Evolutionary conservation across 2,329 filamentous ascomycete genomes (phyloP), one percentile per base, ranked within the genome.

Genomic region (Xylaria sp.): DNA sequence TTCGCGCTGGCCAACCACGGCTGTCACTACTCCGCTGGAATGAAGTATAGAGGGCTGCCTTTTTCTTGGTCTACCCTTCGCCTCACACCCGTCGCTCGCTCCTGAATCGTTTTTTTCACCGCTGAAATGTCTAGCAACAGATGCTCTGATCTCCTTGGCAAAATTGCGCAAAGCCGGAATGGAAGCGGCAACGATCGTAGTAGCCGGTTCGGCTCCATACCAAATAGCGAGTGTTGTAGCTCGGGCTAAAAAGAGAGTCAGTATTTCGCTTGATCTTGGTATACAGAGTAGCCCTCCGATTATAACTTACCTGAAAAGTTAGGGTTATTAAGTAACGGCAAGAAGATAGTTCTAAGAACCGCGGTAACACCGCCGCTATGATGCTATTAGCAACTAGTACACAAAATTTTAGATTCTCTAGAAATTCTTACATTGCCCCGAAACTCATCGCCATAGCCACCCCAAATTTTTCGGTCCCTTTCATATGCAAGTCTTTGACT

Each of bases 121-220:
- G 38, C 57, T 60, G 53, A 64, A 61, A 31, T 69, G 69, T 9
- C 57, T 61, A 8, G 62, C 66, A n/a, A 61, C 49, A 1, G 67
- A 70, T 17, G 67, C 61, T 14, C 65, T 62, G 19, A 71, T 57
- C 37, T 72, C 68, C 35, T 67, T 69, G 56, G 75, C 59, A 2
- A 75, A 67, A n/a, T 70, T 72, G 1, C 73, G 72, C 7, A 76
- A 58, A n/a, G 76, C 73, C 8, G 74, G 74, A 23, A 76, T 74
- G 3, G 72, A 75, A 38, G 72, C 69, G 5, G 72, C 74, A 2
- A 74, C 65, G 23, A 75, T 71, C 6, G 73, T 71, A 3, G 64
- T 68, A 15, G 68, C 58, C 3, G 71, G 61, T 57, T 75, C 74
- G 12, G 70, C 72, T 0, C 66, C 63, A 15, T 66, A 70, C 74